These are phyloP conservation scores for Waltiozyma sp. DNA, from an alignment of 1,139 yeast species.

Conservation along the genomic window DNA sequence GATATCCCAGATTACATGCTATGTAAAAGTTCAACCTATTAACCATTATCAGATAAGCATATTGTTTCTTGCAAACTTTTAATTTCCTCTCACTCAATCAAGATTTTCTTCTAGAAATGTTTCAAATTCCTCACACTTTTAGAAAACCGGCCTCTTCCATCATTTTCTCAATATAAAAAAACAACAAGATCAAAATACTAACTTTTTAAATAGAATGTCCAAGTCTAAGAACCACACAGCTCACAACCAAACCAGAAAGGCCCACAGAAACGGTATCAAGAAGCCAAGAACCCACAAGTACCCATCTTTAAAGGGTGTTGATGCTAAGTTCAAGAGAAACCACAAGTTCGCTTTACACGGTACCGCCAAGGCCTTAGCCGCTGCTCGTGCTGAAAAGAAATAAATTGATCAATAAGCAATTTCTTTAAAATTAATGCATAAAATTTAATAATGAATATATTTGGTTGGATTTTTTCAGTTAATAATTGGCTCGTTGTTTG, in stretches of 20 bases:
- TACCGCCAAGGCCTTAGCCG: constrained; percentile 88
- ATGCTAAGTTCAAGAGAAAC: constrained; percentile 98
- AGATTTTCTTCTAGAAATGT: no score
- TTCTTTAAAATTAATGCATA: neutral
- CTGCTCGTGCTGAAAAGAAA: constrained; percentile 40
- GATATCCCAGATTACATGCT: no score
- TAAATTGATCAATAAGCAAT: constrained; percentile 4
- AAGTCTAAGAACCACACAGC: constrained; percentile 99
- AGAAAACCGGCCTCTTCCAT: constrained; percentile 3
- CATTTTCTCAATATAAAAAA: neutral
- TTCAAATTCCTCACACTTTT: neutral
- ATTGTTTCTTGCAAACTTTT: no score
- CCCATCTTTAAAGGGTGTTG: constrained; percentile 98
- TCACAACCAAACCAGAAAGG: constrained; percentile 99
- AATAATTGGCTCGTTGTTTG: neutral
- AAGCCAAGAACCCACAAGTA: constrained; percentile 97
- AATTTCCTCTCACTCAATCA: no score
- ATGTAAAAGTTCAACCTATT: no score
- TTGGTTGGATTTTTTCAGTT: neutral
- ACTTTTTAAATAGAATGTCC: constrained; percentile 49
- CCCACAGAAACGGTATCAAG: constrained; percentile 99
- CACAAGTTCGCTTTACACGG: constrained; percentile 99
- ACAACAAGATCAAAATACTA: constrained; percentile 3
- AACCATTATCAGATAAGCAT: no score
- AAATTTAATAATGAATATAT: neutral